Conservation (phyloP, 2,329 filamentous ascomycete genomes). For the Xylariomycetidae sp. region DNA sequence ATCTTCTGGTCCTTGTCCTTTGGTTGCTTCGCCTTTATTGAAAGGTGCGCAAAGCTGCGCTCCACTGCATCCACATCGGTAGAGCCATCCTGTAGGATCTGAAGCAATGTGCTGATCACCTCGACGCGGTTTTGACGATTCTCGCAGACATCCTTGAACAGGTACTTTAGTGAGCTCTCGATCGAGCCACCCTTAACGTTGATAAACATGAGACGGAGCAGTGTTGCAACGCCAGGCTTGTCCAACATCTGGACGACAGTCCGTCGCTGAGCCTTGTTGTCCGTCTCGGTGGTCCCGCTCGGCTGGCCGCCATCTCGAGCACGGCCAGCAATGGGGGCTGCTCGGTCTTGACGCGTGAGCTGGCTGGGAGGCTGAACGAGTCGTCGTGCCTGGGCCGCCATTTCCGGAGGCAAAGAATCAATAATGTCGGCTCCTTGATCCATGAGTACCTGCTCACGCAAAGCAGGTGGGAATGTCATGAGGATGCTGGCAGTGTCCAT, state of each 20-base stretch:
- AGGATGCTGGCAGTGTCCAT: constrained; percentile 94
- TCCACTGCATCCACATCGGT: constrained; percentile 90
- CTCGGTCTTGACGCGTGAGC: constrained; percentile 50
- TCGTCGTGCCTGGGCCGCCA: constrained; percentile 79
- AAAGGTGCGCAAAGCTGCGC: constrained; percentile 89
- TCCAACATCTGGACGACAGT: constrained; percentile 95
- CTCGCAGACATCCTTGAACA: constrained; percentile 87
- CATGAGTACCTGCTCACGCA: constrained; percentile 81
- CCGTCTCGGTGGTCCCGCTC: constrained; percentile 23
- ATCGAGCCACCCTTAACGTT: constrained; percentile 77
- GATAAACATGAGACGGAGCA: constrained; percentile 97
- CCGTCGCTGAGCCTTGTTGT: constrained; percentile 66
- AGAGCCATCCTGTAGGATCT: constrained; percentile 93
- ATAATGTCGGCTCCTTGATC: constrained; percentile 89
- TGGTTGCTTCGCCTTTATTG: constrained; percentile 79
- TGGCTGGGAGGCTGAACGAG: too few relatives aligned
- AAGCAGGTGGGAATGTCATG: constrained; percentile 75
- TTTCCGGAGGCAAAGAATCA: constrained; percentile 74
- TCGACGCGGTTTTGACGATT: constrained; percentile 95
- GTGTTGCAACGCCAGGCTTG: constrained; percentile 89
- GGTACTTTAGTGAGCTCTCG: constrained; percentile 74
- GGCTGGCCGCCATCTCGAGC: constrained; percentile 17
- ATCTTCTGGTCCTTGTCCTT: constrained; percentile 57
- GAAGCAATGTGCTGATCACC: constrained; percentile 84
- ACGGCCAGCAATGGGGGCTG: constrained; percentile 19